Evolutionary conservation across 1,139 yeast species (phyloP), one percentile per base, ranked within the genome.

Genomic region (Geotrichum phurueaensis): DNA sequence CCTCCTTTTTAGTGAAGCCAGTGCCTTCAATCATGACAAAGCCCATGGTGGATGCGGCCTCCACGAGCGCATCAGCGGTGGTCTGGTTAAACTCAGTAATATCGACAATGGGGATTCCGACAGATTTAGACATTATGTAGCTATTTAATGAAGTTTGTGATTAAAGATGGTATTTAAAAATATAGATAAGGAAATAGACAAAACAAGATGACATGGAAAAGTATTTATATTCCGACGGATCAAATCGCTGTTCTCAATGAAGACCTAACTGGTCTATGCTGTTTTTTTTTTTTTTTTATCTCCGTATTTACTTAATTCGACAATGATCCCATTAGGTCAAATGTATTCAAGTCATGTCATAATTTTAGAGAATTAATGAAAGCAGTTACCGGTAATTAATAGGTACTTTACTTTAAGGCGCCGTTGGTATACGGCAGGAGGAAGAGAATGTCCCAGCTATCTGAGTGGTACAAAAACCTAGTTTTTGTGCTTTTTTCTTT

Each of bases 21-120:
- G 87, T 89, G 9, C 94, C 92, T 67, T 86, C 89, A 6, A 87
- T 77, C 67, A 86, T 85, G 53, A 87, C 75, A 67, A 88, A 87
- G 0, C 96, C 95, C 64, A 86, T 86, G 0, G 82, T 74, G 18
- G 83, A 76, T 7, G 90, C 89, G 0, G 94, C 94, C 3, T 81
- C 75, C 12, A 86, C 77, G 20, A 88, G 77, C 57, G 79, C 75
- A 7, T 76, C 77, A 0, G 84, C 86, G 0, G 87, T 80, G 13
- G 66, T 62, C 18, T 70, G 69, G 62, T 79, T 75, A 50, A 79
- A 68, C 6, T 68, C 65, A n/a, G 85, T 75, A 13, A 87, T 78
- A 67, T 87, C 89, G 20, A 87, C 59, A 23, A 60, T 22, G 10
- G 60, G 60, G 27, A 58, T 58, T 22, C 60, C 60, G n/a, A 33